These are phyloP conservation scores for Puccinia novopanici DNA, from an alignment of 1,284 basidiomycete species.

Conservation along the genomic window DNA sequence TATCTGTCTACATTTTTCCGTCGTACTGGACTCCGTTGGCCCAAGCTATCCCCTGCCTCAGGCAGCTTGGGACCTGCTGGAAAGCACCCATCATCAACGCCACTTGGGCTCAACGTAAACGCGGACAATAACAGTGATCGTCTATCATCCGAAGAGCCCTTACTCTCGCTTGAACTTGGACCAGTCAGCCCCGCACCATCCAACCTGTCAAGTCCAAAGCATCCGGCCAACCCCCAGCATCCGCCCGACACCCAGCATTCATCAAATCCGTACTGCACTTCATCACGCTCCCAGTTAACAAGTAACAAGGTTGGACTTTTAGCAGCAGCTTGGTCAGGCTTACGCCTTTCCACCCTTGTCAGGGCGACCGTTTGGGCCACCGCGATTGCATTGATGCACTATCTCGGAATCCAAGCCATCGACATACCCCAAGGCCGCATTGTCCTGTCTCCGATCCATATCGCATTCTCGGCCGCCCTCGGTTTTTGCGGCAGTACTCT, in stretches of 20 bases:
- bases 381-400: constrained; percentile 40
- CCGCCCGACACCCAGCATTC: neutral
- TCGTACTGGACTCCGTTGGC: neutral
- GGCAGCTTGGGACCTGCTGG: neutral
- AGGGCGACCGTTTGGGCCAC: constrained; percentile 34
- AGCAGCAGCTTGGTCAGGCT: neutral
- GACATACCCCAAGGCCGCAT: constrained; percentile 35
- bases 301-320: constrained; percentile 11
- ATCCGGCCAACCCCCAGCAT: neutral
- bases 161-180: constrained; percentile 27
- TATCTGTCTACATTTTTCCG: neutral
- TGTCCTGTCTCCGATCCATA: constrained; percentile 25
- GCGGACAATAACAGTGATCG: neutral
- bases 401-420: constrained; percentile 47
- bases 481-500: constrained; percentile 31
- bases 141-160: constrained; percentile 3
- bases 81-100: constrained; percentile 7
- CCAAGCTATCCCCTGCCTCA: neutral
- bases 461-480: constrained; percentile 21
- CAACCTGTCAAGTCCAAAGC: neutral
- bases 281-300: neutral
- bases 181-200: constrained; percentile 3
- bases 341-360: neutral
- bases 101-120: neutral
- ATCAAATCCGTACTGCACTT: neutral